A percentile compares a stretch with the other conserved stretches of the same genome.
Evolutionary conservation across 805 yeast genomes (phyloP).

Genomic region (Brettanomyces sp.): DNA sequence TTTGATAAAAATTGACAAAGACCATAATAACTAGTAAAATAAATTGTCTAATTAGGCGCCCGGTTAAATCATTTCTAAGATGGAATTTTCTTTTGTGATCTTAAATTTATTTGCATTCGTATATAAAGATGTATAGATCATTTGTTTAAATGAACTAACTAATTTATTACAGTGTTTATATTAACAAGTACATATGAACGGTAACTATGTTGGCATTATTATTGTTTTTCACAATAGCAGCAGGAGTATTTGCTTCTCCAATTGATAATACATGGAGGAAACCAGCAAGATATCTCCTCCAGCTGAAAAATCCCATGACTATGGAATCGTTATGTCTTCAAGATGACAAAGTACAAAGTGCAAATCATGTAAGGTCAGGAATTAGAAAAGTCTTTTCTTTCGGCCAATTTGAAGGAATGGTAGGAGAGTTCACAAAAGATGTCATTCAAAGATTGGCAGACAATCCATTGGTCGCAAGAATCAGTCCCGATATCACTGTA

Average conservation of each 20-base stretch:
- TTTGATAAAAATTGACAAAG: no score
- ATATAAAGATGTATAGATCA: no score
- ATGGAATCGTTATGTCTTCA: conserved; percentile 38
- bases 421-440: conserved; percentile 48
- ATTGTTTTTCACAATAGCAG: no score
- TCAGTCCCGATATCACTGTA: conserved; percentile 58
- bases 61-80: no score
- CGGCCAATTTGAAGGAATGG: conserved; percentile 64
- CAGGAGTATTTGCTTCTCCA: conserved; percentile 3
- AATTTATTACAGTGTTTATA: no score
- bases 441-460: conserved; percentile 36
- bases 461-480: conserved; percentile 58
- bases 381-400: conserved; percentile 49
- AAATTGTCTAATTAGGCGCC: no score
- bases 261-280: conserved; percentile 3
- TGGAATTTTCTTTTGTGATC: no score
- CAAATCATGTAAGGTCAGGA: conserved; percentile 35
- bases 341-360: conserved; percentile 25
- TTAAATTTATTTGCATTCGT: no score
- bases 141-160: no score
- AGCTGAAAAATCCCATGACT: conserved; percentile 41
- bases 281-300: conserved; percentile 33
- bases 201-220: no score
- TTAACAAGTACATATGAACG: no score
- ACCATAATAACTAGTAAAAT: no score